Base-by-base conservation (phyloP, 1,284 basidiomycete species). In the Cryptococcus sp. region DNA sequence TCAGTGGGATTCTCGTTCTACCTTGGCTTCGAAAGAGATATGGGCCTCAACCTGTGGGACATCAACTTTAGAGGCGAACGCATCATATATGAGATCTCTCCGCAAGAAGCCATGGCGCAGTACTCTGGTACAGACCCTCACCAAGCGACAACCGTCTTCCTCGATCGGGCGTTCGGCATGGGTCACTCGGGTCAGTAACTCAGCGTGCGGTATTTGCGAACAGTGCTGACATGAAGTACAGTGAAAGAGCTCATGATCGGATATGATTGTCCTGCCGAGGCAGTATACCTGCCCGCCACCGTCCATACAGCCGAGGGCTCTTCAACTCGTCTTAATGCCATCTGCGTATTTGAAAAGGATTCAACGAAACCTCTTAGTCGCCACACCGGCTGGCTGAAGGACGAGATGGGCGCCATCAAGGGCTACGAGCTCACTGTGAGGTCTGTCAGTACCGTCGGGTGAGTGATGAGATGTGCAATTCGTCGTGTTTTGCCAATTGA, bases 151-250 rank as follows among this genome's bases (percentile, higher is more conserved):
- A 85, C 86, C 3, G 84, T 85, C 3, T 88, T 84, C 81, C 81
- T 87, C 10, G 87, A 87, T 64, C 78, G 85, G 6, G 83, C 82
- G 66, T 87, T 86, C 61, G 86, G 86, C 37, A 86, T 87, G 84
- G 75, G 73, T n/a, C 20, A 16, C 8, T 56, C 55, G 13, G 55
- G 50, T 58, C 45, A 25, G 52, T 54, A 16, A 50, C 20, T n/a
- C 16, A 22, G 8, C 6, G 17, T 17, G 17, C 25, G 8, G 19
- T 26, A 6, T 39, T 13, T 50, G 20, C 20, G 29, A 38, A 11
- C 26, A 45, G 23, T 37, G 50, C 39, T 29, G 22, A 40, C n/a
- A 34, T 34, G 13, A 10, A 83, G 83, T 0, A 64, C 79, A 3
- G 83, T 85, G 10, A 80, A 83, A 22, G 81, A 85, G 50, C 78